Conservation (phyloP, 495 filamentous ascomycete species). For the Pyrenula massariospora region DNA sequence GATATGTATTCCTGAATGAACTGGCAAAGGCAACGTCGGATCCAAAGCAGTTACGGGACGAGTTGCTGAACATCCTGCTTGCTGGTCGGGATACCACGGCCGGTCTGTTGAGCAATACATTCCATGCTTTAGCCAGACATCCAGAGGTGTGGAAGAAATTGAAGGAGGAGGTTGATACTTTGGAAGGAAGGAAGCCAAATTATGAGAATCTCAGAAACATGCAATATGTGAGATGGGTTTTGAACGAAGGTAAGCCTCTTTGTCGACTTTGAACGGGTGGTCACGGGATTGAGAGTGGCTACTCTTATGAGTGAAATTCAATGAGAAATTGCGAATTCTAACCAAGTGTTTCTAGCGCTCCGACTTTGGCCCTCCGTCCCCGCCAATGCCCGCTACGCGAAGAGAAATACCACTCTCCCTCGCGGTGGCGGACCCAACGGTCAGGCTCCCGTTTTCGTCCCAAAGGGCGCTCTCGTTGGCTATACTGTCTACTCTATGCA, state of each 20-base stretch:
- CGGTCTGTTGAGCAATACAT: conserved; percentile 47
- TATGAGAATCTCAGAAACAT: conserved; percentile 15
- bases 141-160: conserved; percentile 35
- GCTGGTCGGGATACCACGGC: conserved; percentile 62
- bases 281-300: conserved; percentile 51
- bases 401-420: conserved; percentile 37
- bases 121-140: conserved; percentile 46
- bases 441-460: conserved; percentile 26
- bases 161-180: conserved; percentile 12
- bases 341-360: not conserved
- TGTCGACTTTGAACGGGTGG: conserved; percentile 62
- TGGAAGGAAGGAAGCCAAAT: conserved; percentile 15
- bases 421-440: conserved; percentile 40
- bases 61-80: conserved; percentile 53
- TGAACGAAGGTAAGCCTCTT: conserved; percentile 25
- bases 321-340: not conserved
- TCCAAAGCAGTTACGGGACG: conserved; percentile 44
- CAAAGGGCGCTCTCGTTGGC: not conserved
- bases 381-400: conserved; percentile 18
- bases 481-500: conserved; percentile 1
- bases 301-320: conserved; percentile 77
- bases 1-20: conserved; percentile 55
- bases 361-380: not conserved
- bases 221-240: conserved; percentile 20
- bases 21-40: conserved; percentile 47